These are phyloP conservation scores for Oemleria cerasiformis DNA, from an alignment of 306 rosid species.

Conservation along the genomic window DNA sequence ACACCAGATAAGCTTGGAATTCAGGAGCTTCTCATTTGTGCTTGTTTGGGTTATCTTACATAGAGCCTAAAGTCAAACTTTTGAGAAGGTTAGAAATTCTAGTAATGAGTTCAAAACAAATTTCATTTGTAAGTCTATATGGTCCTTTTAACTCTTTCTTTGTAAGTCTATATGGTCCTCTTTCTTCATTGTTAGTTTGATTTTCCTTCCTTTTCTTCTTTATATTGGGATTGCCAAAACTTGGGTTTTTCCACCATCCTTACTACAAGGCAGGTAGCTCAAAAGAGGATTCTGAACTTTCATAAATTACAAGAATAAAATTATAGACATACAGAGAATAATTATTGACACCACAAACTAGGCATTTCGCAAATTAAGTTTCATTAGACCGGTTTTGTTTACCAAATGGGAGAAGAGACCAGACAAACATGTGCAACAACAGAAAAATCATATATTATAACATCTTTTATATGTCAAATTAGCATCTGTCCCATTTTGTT, in stretches of 20 bases:
- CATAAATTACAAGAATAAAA: neutral
- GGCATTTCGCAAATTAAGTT: neutral
- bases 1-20: neutral
- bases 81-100: neutral
- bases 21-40: neutral
- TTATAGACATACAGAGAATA: neutral
- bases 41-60: neutral
- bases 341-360: constrained; percentile 1
- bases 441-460: neutral
- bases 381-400: neutral
- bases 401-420: neutral
- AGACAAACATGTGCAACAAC: neutral
- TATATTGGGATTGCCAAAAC: neutral
- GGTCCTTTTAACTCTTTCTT: neutral
- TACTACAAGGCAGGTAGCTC: neutral
- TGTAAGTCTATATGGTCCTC: neutral
- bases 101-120: neutral
- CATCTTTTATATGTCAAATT: neutral
- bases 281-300: neutral
- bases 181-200: neutral
- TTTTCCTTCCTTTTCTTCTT: neutral
- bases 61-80: neutral
- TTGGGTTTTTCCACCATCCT: constrained; percentile 5
- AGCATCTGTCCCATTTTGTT: neutral
- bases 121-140: neutral